A percentile compares a stretch with the other conserved stretches of the same genome.
Evolutionary conservation across 495 filamentous ascomycete genomes (phyloP).

Genomic region (Neurospora hispaniola): DNA sequence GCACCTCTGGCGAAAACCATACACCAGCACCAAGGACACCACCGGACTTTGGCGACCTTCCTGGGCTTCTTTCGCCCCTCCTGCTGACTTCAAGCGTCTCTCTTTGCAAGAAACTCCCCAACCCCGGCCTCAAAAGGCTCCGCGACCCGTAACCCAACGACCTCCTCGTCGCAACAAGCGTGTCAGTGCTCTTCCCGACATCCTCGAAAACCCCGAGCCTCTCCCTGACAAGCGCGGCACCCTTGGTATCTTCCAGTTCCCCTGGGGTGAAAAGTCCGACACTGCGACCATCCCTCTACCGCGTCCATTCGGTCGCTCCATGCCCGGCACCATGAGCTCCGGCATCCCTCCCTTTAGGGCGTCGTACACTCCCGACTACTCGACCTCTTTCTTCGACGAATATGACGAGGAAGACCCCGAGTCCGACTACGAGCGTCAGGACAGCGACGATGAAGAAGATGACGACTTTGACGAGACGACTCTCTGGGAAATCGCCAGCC

Average conservation of each 20-base stretch:
- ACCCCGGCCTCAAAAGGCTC: slow-evolving; percentile 16
- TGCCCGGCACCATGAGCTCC: slow-evolving; percentile 41
- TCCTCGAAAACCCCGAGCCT: slow-evolving; percentile 44
- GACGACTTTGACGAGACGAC: slow-evolving; percentile 45
- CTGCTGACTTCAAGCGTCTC: slow-evolving; percentile 20
- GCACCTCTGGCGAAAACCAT: slow-evolving; percentile 30
- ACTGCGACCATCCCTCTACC: slow-evolving; percentile 30
- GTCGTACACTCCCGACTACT: slow-evolving; percentile 22
- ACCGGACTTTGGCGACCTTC: slow-evolving; percentile 28
- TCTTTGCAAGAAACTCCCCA: slow-evolving; percentile 15
- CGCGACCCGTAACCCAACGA: slow-evolving; percentile 31
- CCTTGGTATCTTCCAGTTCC: slow-evolving; percentile 47
- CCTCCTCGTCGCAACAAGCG: slow-evolving; percentile 42
- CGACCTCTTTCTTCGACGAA: slow-evolving; percentile 41
- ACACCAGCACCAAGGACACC: slow-evolving; percentile 11
- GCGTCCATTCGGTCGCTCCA: slow-evolving; percentile 8
- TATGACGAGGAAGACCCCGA: slow-evolving; percentile 32
- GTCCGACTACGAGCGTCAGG: slow-evolving; percentile 24
- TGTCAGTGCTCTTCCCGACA: slow-evolving; percentile 43
- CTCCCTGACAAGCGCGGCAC: slow-evolving; percentile 40
- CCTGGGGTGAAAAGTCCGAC: slow-evolving; percentile 47
- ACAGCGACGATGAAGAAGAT: slow-evolving; percentile 32
- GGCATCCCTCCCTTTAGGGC: slow-evolving; percentile 19
- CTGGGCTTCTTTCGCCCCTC: slow-evolving; percentile 26
- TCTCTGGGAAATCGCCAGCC: slow-evolving; percentile 47